Conservation (phyloP, 1,284 basidiomycete genomes). For the Clitocybe nebularis region DNA sequence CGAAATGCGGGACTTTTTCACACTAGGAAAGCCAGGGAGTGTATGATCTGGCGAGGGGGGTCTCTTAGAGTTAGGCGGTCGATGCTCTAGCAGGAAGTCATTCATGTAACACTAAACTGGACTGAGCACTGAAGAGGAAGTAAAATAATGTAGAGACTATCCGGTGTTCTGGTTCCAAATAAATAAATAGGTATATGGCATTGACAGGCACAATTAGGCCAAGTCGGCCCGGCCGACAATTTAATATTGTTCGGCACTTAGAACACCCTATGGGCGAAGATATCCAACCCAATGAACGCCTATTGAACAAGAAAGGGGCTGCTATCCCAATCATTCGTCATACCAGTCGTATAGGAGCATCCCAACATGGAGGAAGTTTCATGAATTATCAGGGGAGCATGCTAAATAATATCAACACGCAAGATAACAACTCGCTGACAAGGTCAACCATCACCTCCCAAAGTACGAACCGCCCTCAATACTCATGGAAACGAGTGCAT, state of each 20-base stretch:
- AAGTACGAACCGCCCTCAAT: neutral
- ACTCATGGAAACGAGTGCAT: neutral
- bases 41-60: too few species aligned
- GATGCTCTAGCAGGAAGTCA: neutral
- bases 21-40: neutral
- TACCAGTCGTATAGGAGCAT: conserved; percentile 3
- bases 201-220: too few species aligned
- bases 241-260: neutral
- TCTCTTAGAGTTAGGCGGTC: neutral
- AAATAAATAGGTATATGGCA: too few species aligned
- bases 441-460: conserved; percentile 1
- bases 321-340: conserved; percentile 10
- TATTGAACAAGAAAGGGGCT: conserved; percentile 11
- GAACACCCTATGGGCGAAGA: conserved; percentile 14
- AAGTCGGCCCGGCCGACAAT: too few species aligned
- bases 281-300: conserved; percentile 17
- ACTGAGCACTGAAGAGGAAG: too few species aligned
- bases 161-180: neutral
- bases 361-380: too few species aligned
- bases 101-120: too few species aligned
- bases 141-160: too few species aligned
- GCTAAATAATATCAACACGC: too few species aligned
- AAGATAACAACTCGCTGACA: too few species aligned
- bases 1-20: neutral
- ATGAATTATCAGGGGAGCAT: too few species aligned